Conservation (phyloP, 2,329 filamentous ascomycete genomes). For the Ambrosiella xylebori region DNA sequence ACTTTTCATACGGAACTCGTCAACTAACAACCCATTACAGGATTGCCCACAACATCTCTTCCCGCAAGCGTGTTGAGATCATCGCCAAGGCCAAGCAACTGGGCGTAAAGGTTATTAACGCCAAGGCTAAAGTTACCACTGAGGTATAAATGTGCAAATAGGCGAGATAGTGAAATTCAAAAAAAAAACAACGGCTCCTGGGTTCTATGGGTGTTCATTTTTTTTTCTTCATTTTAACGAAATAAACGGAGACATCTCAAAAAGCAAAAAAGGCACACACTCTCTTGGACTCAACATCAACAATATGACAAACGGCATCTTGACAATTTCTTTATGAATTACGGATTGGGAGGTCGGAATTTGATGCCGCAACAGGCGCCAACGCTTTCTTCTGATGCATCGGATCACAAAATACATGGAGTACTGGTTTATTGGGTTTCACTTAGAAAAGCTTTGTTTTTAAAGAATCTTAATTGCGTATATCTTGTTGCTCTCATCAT, state of each 20-base stretch:
- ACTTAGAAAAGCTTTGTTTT: neutral
- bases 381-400: neutral
- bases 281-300: neutral
- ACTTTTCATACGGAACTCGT: neutral
- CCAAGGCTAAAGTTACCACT: slow-evolving; percentile 96
- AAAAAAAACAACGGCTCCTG: slow-evolving; percentile 10
- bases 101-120: slow-evolving; percentile 98
- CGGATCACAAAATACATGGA: neutral
- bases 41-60: slow-evolving; percentile 96
- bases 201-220: slow-evolving; percentile 13
- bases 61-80: slow-evolving; percentile 97
- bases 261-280: slow-evolving; percentile 11
- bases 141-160: slow-evolving; percentile 46
- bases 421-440: neutral
- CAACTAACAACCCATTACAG: slow-evolving; percentile 28
- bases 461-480: neutral
- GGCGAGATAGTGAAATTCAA: slow-evolving; percentile 11
- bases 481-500: neutral
- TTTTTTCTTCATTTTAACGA: slow-evolving; percentile 12
- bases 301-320: neutral
- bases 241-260: slow-evolving; percentile 13
- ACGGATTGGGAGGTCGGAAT: neutral
- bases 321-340: neutral
- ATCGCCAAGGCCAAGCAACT: slow-evolving; percentile 93
- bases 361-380: neutral